Conservation (phyloP, 345 rosid species). For the Moricandia arvensis region DNA sequence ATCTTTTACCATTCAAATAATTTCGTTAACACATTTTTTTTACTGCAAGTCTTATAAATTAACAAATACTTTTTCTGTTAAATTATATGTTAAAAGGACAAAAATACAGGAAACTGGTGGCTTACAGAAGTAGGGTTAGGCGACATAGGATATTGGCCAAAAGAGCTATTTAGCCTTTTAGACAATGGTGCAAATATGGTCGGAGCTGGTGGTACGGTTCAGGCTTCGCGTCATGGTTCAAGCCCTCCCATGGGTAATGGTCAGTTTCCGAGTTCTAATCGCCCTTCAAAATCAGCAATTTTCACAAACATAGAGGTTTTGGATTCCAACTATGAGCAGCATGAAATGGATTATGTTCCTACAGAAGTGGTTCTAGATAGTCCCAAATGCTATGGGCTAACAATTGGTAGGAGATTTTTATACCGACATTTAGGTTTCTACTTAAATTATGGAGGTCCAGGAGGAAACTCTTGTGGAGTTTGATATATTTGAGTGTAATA, state of each 20-base stretch:
- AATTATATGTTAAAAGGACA: too few species aligned
- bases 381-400: background rate
- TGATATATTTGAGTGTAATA: background rate
- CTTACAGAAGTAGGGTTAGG: too few species aligned
- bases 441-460: background rate
- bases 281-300: background rate
- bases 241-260: too few species aligned
- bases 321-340: too few species aligned
- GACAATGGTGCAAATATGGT: too few species aligned
- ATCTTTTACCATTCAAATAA: background rate
- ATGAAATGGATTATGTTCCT: background rate
- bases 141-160: too few species aligned
- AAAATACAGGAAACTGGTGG: too few species aligned
- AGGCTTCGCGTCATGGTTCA: too few species aligned
- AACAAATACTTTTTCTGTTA: background rate
- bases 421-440: background rate
- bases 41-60: background rate
- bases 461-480: background rate
- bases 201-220: too few species aligned
- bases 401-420: background rate
- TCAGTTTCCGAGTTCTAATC: background rate
- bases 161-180: too few species aligned
- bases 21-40: background rate
- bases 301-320: background rate
- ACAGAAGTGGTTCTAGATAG: background rate